Conservation (phyloP, 176 grass and related monocot species). For the Areca catechu region DNA sequence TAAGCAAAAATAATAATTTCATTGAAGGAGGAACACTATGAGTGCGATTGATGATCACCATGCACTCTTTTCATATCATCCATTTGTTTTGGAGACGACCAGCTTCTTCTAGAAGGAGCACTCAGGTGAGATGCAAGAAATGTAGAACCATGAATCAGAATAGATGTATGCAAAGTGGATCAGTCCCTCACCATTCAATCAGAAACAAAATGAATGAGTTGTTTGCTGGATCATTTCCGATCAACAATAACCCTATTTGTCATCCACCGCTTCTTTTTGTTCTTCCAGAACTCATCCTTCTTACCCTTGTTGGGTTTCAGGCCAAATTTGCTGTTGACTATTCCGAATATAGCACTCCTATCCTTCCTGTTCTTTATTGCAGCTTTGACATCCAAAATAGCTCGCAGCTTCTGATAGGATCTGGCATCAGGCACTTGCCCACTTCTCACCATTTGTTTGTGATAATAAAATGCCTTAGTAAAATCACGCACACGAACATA, state of each 20-base stretch:
- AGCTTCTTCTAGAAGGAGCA: too few relatives aligned
- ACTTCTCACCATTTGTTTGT: slow-evolving; percentile 80
- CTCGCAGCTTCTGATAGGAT: slow-evolving; percentile 65
- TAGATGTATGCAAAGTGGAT: too few relatives aligned
- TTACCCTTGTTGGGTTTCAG: slow-evolving; percentile 52
- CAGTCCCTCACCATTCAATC: too few relatives aligned
- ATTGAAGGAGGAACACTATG: too few relatives aligned
- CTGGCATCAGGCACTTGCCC: slow-evolving; percentile 54
- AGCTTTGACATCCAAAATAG: slow-evolving; percentile 55
- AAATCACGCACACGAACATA: slow-evolving; percentile 72
- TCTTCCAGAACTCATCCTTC: slow-evolving; percentile 97
- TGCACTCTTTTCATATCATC: too few relatives aligned
- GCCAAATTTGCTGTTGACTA: slow-evolving; percentile 55
- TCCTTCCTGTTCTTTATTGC: slow-evolving; percentile 65
- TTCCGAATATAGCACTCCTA: slow-evolving; percentile 56
- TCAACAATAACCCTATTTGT: background rate
- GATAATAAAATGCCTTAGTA: slow-evolving; percentile 72
- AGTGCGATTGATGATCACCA: too few relatives aligned
- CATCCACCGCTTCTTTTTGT: slow-evolving; percentile 37
- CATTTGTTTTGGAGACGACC: too few relatives aligned
- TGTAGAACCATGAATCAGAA: too few relatives aligned
- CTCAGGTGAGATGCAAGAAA: too few relatives aligned
- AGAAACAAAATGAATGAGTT: too few relatives aligned
- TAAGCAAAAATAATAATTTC: too few relatives aligned
- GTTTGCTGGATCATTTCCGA: slow-evolving; percentile 1